A percentile compares a stretch with the other conserved stretches of the same genome.
phyloP scores from a whole-genome alignment of 768 basidiomycete species.

The Lactarius sanguifluus region DNA sequence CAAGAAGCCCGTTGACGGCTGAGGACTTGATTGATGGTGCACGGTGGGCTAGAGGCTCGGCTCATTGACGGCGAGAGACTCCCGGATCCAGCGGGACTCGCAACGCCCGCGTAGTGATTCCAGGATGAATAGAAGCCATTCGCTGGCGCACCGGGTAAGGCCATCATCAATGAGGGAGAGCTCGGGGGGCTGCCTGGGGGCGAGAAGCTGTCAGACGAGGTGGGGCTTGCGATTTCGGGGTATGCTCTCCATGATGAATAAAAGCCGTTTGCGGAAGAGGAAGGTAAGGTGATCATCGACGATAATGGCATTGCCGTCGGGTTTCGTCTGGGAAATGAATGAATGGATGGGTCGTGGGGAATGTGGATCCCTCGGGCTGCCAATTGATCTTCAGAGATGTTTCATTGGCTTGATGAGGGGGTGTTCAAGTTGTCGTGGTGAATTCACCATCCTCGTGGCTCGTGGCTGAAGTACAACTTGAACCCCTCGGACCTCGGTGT shows the following conservation, averaged over 20 bases:
- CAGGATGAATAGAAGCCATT: conserved; percentile 5
- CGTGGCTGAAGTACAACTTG: background rate
- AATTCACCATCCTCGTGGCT: background rate
- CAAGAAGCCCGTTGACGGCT: background rate
- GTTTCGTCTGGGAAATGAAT: background rate
- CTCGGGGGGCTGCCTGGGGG: conserved; percentile 1
- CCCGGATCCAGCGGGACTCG: background rate
- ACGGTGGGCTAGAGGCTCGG: conserved; percentile 2
- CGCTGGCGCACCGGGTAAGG: background rate
- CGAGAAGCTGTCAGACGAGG: conserved; percentile 2
- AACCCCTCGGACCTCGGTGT: no score
- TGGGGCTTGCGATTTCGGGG: conserved; percentile 11
- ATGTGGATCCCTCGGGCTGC: background rate
- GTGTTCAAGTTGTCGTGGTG: background rate
- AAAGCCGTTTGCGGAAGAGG: conserved; percentile 9
- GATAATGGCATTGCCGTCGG: background rate
- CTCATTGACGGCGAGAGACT: conserved; percentile 8
- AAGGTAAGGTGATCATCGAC: conserved; percentile 14
- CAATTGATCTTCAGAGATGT: background rate
- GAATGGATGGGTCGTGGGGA: background rate
- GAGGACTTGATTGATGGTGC: conserved; percentile 3
- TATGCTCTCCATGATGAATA: conserved; percentile 10
- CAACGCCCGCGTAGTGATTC: background rate
- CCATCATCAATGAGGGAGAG: background rate
- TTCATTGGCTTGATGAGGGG: background rate